Evolutionary conservation across 768 basidiomycete species (phyloP), one percentile per base, ranked within the genome.

Genomic region (Suillus cothurnatus): DNA sequence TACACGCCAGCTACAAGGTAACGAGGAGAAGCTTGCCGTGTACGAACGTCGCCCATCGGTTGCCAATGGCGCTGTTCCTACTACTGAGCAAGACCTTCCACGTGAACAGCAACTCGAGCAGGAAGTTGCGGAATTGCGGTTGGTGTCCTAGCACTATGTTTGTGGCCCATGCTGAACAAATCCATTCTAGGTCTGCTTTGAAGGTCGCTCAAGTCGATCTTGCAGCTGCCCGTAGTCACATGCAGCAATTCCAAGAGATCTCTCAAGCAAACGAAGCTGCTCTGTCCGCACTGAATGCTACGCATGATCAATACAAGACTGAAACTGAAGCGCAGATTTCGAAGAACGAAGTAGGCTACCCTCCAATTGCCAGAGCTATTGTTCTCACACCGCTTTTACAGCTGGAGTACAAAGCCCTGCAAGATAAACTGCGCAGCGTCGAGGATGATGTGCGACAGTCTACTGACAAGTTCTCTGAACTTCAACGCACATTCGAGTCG

Each of bases 41-140:
- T 96, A 94, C 70, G 94, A 95, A 72, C 86, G 92, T 43, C 82
- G 91, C 58, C 74, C 82, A 8, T 71, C 77, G 5, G 71, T 75
- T 4, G 53, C 72, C 6, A 66, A 68, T 53, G 77, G 79, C 26
- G 62, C 76, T 14, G 68, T 77, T 62, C 74, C 79, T 52, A 70
- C 68, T 19, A 72, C 73, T 31, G 81, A 85, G 67, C 78, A 82
- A 61, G 82, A 84, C 67, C 65, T 88, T 67, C 83, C 82, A 67
- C 84, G 82, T 12, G 94, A 95, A 72, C 90, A 93, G 70, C 91
- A 93, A 70, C 83, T 95, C 11, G 89, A 94, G 74, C 81, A 86
- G 19, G 92, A 95, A 72, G 90, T 95, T 23, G 94, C 93, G 4
- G 93, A 95, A 62, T 82, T 95, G 23, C 83, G 93, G 92, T 93